These are phyloP conservation scores for Vaccinium macrocarpon DNA, from an alignment of 148 eudicot genomes.

Conservation along the genomic window DNA sequence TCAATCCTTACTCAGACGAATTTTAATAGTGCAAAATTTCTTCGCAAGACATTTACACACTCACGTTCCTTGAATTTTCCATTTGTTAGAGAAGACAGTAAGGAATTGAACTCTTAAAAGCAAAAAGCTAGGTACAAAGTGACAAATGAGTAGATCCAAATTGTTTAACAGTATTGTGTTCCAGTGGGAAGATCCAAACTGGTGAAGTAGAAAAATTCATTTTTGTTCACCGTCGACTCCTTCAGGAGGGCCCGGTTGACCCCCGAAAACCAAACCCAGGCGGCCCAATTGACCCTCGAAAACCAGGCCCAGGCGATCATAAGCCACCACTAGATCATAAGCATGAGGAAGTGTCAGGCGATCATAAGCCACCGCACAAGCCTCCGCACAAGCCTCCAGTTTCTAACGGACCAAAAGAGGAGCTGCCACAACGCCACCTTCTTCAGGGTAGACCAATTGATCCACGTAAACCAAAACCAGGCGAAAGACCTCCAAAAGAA, in stretches of 20 bases:
- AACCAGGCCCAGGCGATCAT: background rate
- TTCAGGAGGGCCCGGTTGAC: background rate
- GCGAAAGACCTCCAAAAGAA: no score
- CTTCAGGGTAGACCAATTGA: no score
- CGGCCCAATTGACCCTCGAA: background rate
- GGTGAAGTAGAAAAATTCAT: background rate
- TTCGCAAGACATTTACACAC: background rate
- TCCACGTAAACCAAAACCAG: no score
- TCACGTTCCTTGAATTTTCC: background rate
- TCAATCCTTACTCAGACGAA: background rate
- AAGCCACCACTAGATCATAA: background rate
- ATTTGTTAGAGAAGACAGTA: background rate
- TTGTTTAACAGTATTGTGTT: background rate
- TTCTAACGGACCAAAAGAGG: no score
- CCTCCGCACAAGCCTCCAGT: no score
- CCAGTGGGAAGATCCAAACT: background rate
- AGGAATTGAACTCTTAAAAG: background rate
- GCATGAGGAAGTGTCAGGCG: background rate
- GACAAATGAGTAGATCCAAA: background rate
- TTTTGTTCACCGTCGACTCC: conserved; percentile 15
- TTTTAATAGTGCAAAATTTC: background rate
- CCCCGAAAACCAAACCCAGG: background rate
- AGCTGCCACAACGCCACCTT: no score
- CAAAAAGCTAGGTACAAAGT: background rate
- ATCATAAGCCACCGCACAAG: no score